phyloP scores from a whole-genome alignment of 192 early-diverging fungal species.

The Linnemannia elongata region DNA sequence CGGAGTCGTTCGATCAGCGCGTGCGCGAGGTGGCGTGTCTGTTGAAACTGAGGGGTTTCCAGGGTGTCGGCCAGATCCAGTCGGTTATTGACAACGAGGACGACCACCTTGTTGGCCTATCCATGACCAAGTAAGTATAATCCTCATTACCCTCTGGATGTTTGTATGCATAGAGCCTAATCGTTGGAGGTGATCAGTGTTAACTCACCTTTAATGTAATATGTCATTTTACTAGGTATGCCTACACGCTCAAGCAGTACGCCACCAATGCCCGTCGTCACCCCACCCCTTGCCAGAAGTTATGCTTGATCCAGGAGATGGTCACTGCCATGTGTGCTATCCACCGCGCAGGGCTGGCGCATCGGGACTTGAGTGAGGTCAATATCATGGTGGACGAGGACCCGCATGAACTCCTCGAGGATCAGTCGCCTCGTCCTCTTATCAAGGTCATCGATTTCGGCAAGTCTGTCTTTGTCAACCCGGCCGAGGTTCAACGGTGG shows the following conservation, averaged over 20 bases:
- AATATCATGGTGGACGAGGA: constrained; percentile 72
- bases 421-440: constrained; percentile 59
- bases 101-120: constrained; percentile 68
- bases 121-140: constrained; percentile 65
- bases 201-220: not conserved
- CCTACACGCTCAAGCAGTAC: constrained; percentile 69
- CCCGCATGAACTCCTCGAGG: constrained; percentile 54
- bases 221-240: constrained; percentile 50
- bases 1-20: constrained; percentile 64
- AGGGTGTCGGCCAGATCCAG: constrained; percentile 68
- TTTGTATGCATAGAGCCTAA: not conserved
- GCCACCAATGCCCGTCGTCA: constrained; percentile 66
- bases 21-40: constrained; percentile 70
- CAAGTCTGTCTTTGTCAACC: constrained; percentile 68
- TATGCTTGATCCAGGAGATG: constrained; percentile 65
- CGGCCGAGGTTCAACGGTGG: constrained; percentile 62
- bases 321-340: constrained; percentile 65
- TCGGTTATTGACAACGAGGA: constrained; percentile 65
- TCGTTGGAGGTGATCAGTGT: not conserved
- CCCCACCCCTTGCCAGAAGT: constrained; percentile 68
- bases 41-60: constrained; percentile 61
- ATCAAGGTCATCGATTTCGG: constrained; percentile 74
- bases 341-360: constrained; percentile 67
- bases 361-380: constrained; percentile 71
- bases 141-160: not conserved